Conservation (phyloP, 352 stramenopile genomes). For the Pythium volutum region DNA sequence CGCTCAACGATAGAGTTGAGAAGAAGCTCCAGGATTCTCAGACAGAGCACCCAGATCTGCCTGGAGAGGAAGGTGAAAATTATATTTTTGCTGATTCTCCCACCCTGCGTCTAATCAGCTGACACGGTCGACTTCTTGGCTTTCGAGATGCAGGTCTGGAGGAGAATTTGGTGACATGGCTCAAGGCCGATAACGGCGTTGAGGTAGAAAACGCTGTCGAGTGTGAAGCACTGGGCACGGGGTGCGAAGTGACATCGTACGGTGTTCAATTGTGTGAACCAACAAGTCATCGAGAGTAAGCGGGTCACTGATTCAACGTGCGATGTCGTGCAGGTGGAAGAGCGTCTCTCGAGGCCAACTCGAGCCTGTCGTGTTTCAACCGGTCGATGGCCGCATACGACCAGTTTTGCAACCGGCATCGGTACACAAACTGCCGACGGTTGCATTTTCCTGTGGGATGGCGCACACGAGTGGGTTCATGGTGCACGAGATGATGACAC, state of each 20-base stretch:
- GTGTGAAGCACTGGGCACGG: conserved; percentile 34
- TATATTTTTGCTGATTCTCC: not conserved
- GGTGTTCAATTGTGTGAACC: not conserved
- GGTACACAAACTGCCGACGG: conserved; percentile 27
- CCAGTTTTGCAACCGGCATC: conserved; percentile 31
- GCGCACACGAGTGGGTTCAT: conserved; percentile 21
- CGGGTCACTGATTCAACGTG: not conserved
- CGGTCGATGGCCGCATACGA: conserved; percentile 17
- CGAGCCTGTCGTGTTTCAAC: conserved; percentile 11
- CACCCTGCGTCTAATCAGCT: not conserved
- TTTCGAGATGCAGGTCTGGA: conserved; percentile 21
- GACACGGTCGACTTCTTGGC: no score
- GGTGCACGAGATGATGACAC: conserved; percentile 56
- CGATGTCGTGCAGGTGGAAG: conserved; percentile 13
- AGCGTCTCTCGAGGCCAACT: not conserved
- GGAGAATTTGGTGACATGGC: conserved; percentile 39
- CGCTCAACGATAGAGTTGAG: not conserved
- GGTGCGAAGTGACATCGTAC: conserved; percentile 47
- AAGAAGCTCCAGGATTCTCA: not conserved
- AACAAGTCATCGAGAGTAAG: no score
- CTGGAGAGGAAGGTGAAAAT: not conserved
- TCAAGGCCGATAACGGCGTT: conserved; percentile 49
- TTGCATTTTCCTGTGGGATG: conserved; percentile 60
- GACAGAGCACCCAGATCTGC: not conserved
- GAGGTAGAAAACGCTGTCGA: conserved; percentile 35